Evolutionary conservation across 257 asterid species (phyloP), one percentile per base, ranked within the genome.

Genomic region (Ehretia macrophylla): DNA sequence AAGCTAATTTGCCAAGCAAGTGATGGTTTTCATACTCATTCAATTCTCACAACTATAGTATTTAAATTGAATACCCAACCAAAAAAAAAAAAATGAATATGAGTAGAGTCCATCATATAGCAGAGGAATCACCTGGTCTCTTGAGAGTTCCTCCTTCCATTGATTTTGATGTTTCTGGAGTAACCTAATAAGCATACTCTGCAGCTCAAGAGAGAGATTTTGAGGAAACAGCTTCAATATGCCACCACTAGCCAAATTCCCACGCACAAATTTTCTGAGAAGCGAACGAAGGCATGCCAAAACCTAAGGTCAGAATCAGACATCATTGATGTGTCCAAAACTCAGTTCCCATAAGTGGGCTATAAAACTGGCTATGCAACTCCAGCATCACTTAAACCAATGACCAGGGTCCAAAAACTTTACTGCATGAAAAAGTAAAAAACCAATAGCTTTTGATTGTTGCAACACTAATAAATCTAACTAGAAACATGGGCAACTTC

Each of bases 221-320:
- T 53, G 59, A 44, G 77, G 85, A 62, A 76, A 62, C 67, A 76
- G 78, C 81, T 71, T 80, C 80, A 65, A 39, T 55, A 48, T 54
- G 53, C 63, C 76, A 46, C 49, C 75, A 44, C 70, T 64, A 23
- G 51, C 69, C 14, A 63, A 46, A 46, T 50, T 59, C 55, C 60
- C 62, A 50, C 49, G 70, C 38, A 66, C 76, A 38, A 55, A 64
- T 44, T 63, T 76, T 49, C 76, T 60, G 27, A 80, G 53, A 65
- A 80, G 61, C 5, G 59, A 71, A 37, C 86, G 81, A 68, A 77
- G 74, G 45, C 76, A 71, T 58, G 74, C 80, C 70, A 80, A 70
- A 65, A 80, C 69, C 85, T 80, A 55, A 23, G 53, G 55, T 16
- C 17, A 45, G 32, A 38, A 45, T 35, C 23, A 42, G 13, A 17